These are phyloP conservation scores for Brassica nigra DNA, from an alignment of 345 rosid genomes.

Conservation along the genomic window DNA sequence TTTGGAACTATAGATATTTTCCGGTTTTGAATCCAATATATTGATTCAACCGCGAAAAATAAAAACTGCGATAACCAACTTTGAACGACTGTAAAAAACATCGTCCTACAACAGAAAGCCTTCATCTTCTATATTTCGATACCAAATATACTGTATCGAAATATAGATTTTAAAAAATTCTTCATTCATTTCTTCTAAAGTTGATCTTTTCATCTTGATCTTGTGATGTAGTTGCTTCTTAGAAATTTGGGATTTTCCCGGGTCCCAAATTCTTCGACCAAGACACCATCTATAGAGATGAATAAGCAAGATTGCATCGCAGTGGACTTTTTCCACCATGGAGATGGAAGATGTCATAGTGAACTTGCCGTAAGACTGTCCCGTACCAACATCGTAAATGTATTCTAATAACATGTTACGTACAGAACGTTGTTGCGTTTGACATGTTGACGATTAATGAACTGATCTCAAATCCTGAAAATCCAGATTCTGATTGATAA, in stretches of 20 bases:
- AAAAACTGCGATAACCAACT: background rate
- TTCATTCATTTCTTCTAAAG: background rate
- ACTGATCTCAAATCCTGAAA: no score
- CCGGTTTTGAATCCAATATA: background rate
- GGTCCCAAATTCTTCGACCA: no score
- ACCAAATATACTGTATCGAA: background rate
- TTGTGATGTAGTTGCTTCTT: background rate
- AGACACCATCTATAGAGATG: no score
- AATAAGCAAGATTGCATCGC: no score
- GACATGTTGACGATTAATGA: no score
- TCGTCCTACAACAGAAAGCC: background rate
- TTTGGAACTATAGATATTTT: background rate
- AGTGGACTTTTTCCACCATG: no score
- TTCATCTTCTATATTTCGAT: background rate
- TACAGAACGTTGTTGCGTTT: no score
- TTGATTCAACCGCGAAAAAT: background rate
- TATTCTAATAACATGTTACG: no score
- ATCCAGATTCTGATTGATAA: no score
- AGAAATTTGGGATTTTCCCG: background rate
- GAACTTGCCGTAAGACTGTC: no score
- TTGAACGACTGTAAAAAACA: background rate
- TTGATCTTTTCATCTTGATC: background rate
- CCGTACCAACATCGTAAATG: no score
- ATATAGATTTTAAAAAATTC: background rate
- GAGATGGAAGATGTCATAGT: no score